These are phyloP conservation scores for Triangularia verruculosa DNA, from an alignment of 2,329 filamentous ascomycete species.

Conservation along the genomic window DNA sequence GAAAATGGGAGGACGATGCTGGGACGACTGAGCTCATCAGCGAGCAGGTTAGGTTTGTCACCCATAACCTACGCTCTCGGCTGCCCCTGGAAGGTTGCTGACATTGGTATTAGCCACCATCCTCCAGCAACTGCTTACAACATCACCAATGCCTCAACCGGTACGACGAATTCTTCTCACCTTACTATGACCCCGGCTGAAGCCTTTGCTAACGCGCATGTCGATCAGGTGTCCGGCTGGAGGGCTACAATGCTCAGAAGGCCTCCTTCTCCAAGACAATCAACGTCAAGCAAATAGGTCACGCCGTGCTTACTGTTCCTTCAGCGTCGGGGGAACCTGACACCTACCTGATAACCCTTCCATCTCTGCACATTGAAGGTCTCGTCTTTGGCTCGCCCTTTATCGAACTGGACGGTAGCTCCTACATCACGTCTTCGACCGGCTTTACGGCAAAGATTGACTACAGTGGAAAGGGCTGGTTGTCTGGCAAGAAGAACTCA, in stretches of 20 bases:
- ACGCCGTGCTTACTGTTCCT: slow-evolving; percentile 77
- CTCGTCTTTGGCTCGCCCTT: slow-evolving; percentile 84
- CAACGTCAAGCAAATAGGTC: slow-evolving; percentile 90
- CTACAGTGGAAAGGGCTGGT: slow-evolving; percentile 90
- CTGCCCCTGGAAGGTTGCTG: background rate
- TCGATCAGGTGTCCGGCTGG: slow-evolving; percentile 53
- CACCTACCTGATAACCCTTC: slow-evolving; percentile 86
- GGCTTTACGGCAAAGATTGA: slow-evolving; percentile 89
- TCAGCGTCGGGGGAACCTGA: slow-evolving; percentile 46
- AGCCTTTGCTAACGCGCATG: background rate
- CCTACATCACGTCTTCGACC: slow-evolving; percentile 80
- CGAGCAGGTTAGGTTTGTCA: slow-evolving; percentile 77
- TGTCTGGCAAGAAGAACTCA: slow-evolving; percentile 93
- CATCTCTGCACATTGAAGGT: slow-evolving; percentile 88
- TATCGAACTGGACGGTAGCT: slow-evolving; percentile 82
- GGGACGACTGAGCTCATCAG: slow-evolving; percentile 84
- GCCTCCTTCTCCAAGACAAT: slow-evolving; percentile 93
- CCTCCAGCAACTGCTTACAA: slow-evolving; percentile 92
- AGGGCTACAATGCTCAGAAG: slow-evolving; percentile 95
- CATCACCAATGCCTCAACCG: slow-evolving; percentile 82
- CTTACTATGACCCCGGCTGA: too few relatives aligned
- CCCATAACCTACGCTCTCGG: background rate
- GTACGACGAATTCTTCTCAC: slow-evolving; percentile 33
- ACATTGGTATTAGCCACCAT: slow-evolving; percentile 62
- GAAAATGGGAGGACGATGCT: slow-evolving; percentile 79